phyloP scores from a whole-genome alignment of 192 early-diverging fungal species.

The Funneliformis geosporum region DNA sequence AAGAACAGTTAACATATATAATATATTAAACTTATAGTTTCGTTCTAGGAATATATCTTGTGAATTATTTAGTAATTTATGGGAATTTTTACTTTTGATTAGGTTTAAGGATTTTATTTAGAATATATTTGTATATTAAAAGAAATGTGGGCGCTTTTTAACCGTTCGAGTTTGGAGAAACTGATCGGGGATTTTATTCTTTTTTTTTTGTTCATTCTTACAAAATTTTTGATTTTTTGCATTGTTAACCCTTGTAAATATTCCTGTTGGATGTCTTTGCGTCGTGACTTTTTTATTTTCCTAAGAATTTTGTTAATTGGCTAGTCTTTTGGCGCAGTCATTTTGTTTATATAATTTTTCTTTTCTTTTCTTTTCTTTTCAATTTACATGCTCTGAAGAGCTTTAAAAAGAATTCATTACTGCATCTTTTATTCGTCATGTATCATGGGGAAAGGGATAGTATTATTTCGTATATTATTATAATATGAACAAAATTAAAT shows the following conservation, averaged over 20 bases:
- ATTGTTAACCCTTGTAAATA: not conserved
- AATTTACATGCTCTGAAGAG: not conserved
- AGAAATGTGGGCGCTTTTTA: not conserved
- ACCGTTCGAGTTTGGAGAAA: not conserved
- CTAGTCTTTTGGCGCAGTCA: not conserved
- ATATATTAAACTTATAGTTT: not conserved
- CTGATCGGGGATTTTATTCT: not conserved
- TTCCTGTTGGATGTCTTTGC: not conserved
- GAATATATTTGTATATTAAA: not conserved
- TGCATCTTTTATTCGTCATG: not conserved
- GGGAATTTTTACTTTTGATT: not conserved
- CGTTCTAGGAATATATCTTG: not conserved
- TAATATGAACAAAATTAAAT: not conserved
- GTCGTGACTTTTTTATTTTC: not conserved
- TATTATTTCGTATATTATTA: not conserved
- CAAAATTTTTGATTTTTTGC: not conserved
- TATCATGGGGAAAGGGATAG: not conserved
- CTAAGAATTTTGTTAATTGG: too few species aligned
- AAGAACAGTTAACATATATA: not conserved
- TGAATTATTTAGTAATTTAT: not conserved
- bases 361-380: not conserved
- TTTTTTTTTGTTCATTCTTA: not conserved
- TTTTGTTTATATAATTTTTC: not conserved
- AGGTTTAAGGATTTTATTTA: not conserved
- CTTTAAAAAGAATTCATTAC: not conserved